A percentile compares a stretch with the other conserved stretches of the same genome.
Conservation (phyloP, 2,329 filamentous ascomycete species). For the Paraphoma sp. region DNA sequence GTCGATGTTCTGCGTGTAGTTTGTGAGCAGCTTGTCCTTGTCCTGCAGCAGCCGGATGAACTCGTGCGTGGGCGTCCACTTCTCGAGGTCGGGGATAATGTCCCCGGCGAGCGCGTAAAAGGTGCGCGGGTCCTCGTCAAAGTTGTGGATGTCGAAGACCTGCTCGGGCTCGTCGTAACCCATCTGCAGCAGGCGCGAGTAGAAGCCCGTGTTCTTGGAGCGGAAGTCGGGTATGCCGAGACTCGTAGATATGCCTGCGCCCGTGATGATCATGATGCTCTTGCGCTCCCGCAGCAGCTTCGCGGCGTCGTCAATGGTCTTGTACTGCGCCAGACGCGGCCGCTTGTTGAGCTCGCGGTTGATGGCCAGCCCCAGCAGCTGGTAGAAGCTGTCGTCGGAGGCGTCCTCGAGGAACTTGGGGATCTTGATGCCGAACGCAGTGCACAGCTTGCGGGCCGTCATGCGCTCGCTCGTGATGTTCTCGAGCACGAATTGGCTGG, state of each 20-base stretch:
- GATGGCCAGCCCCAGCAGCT: conserved; percentile 77
- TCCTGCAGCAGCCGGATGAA: conserved; percentile 92
- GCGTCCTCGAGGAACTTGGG: conserved; percentile 75
- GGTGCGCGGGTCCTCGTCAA: conserved; percentile 81
- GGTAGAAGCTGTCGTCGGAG: conserved; percentile 77
- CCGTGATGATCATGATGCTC: conserved; percentile 93
- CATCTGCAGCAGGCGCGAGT: conserved; percentile 80
- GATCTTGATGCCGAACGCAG: conserved; percentile 80
- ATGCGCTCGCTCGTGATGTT: conserved; percentile 64
- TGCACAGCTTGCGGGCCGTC: conserved; percentile 82
- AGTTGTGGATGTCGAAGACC: conserved; percentile 90
- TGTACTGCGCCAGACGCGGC: conserved; percentile 79
- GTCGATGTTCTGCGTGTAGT: conserved; percentile 99
- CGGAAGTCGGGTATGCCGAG: conserved; percentile 97
- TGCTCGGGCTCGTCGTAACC: conserved; percentile 87
- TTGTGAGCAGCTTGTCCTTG: conserved; percentile 87
- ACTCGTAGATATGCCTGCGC: conserved; percentile 94
- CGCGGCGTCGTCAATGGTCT: conserved; percentile 87
- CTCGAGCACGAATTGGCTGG: conserved; percentile 74
- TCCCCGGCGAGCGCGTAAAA: conserved; percentile 94
- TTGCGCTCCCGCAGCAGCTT: conserved; percentile 72
- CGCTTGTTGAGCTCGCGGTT: conserved; percentile 82
- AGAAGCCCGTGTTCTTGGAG: conserved; percentile 90
- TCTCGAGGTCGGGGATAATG: conserved; percentile 80
- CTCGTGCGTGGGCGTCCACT: conserved; percentile 88